Evolutionary conservation across 2,329 filamentous ascomycete genomes (phyloP), one percentile per base, ranked within the genome.

Genomic region (Colletotrichum sansevieriae): DNA sequence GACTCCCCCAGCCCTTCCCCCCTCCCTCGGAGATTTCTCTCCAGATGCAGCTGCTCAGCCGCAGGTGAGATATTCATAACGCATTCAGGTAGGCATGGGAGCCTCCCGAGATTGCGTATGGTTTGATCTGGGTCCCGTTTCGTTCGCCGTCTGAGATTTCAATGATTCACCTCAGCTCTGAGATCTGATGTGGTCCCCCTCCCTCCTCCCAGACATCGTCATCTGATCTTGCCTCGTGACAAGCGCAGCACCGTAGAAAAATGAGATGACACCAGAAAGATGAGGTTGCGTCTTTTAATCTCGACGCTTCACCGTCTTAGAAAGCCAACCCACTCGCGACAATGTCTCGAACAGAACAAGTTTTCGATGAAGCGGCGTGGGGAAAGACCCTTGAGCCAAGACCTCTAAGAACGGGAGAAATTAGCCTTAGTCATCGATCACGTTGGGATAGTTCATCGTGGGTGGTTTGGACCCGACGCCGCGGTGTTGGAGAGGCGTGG

Each of bases 391-490:
- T 54, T 54, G 15, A 33, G 49, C 29, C 29, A 54, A 37, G 29
- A 29, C 47, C 29, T 29, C 29, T 7, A 29, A 7, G 29, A 29
- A 29, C 29, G 29, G 7, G 29, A 25, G 6, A 39, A 15, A 39
- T 12, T 15, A 15, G 13, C 37, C 37, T 11, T 1, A 9, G 13
- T 39, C 37, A 15, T 15, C 11, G 37, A 39, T 39, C 37, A 15
- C 37, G 37, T 39, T 15, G 11, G 37, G 4, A 11, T 39, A 4
- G 13, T 11, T 11, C 37, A 39, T 11, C 37, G 37, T 57, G n/a
- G 29, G 37, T 57, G n/a, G 29, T 35, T 57, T 47, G 4, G 57
- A 49, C 46, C 57, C 57, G 15, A 44, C 15, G 22, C 57, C 57
- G 57, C 44, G 57, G 57, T 7, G 33, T 33, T 60, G 57, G 57